Conservation (phyloP, 192 early-diverging fungal species). For the Mortierella antarctica region DNA sequence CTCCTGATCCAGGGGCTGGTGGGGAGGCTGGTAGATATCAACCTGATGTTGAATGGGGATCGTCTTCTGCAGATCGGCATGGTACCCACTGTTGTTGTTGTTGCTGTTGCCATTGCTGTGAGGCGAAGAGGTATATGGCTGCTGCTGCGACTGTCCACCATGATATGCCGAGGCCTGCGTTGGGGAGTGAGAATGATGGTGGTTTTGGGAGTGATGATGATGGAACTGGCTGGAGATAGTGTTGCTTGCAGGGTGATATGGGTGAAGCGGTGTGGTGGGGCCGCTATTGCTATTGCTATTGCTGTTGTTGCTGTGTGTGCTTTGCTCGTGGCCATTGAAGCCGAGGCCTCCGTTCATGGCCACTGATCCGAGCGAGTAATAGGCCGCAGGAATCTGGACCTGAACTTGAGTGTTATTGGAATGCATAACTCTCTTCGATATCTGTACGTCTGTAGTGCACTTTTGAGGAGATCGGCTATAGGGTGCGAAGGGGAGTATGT, state of each 20-base stretch:
- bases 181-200: background rate
- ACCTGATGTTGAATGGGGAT: conserved; percentile 24
- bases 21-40: conserved; percentile 41
- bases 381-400: conserved; percentile 38
- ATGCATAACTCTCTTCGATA: conserved; percentile 19
- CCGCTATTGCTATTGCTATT: background rate
- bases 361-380: conserved; percentile 44
- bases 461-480: background rate
- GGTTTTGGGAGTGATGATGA: conserved; percentile 13
- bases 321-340: conserved; percentile 13
- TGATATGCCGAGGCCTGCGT: conserved; percentile 9
- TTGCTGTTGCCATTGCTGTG: conserved; percentile 7
- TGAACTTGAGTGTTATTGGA: conserved; percentile 48
- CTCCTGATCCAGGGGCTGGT: conserved; percentile 21
- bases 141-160: background rate
- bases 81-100: conserved; percentile 14
- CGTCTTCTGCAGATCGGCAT: conserved; percentile 26
- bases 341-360: conserved; percentile 30
- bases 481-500: background rate
- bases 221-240: conserved; percentile 17
- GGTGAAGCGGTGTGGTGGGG: conserved; percentile 19
- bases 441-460: background rate
- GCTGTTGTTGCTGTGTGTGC: conserved; percentile 7
- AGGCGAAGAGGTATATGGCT: conserved; percentile 1
- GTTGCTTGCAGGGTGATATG: conserved; percentile 24